Percentiles rank a stretch among this genome's conserved stretches.
phyloP scores from a whole-genome alignment of 345 rosid genomes.

The Euphorbia lathyris region DNA sequence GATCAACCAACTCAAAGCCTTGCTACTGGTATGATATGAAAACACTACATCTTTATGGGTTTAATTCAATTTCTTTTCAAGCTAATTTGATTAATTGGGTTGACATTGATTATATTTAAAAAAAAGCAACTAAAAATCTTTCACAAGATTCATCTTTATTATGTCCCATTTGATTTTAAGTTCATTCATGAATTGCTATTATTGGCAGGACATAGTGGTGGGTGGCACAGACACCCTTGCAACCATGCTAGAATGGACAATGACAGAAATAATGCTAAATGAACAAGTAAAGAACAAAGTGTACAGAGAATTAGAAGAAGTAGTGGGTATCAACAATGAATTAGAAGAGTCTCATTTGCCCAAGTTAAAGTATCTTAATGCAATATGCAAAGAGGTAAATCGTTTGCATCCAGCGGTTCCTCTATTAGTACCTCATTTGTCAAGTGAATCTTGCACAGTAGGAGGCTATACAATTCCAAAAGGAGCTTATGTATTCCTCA shows the following conservation, averaged over 20 bases:
- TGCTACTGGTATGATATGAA: constrained; percentile 32
- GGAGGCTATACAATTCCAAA: constrained; percentile 47
- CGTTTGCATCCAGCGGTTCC: constrained; percentile 55
- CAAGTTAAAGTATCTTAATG: constrained; percentile 33
- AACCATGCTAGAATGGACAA: constrained; percentile 44
- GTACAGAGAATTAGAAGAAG: constrained; percentile 32
- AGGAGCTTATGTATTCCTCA: constrained; percentile 38
- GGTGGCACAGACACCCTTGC: constrained; percentile 34
- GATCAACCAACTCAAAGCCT: constrained; percentile 27
- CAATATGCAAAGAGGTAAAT: constrained; percentile 42
- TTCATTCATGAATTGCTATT: constrained; percentile 9
- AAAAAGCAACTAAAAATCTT: no score
- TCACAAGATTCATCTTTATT: no score
- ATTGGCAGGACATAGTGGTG: constrained; percentile 11
- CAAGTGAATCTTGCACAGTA: constrained; percentile 29
- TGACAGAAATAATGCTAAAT: constrained; percentile 44
- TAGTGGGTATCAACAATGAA: constrained; percentile 36
- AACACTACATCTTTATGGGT: not conserved
- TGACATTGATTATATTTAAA: no score
- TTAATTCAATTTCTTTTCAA: no score
- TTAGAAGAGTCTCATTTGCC: constrained; percentile 52
- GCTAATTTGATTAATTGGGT: no score
- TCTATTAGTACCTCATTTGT: constrained; percentile 36
- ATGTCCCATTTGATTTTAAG: no score
- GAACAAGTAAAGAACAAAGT: constrained; percentile 30